Evolutionary conservation across 306 rosid genomes (phyloP).

Genomic region (Pterocarpus santalinus): DNA sequence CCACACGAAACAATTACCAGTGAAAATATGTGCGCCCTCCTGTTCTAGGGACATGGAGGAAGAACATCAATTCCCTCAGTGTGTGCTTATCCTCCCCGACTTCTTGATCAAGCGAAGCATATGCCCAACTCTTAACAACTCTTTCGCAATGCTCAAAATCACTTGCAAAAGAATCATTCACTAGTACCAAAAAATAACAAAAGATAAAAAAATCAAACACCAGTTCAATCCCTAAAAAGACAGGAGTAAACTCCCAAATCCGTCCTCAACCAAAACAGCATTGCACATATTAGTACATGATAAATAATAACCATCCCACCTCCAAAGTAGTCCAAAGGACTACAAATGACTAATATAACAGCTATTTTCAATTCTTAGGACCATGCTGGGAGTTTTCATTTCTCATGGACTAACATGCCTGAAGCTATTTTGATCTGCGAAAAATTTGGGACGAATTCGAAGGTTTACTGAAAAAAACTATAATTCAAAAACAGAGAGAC

Average conservation of each 20-base stretch:
- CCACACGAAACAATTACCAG: slow-evolving; percentile 58
- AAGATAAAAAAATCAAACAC: slow-evolving; percentile 26
- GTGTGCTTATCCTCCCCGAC: slow-evolving; percentile 73
- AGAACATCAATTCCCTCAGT: slow-evolving; percentile 80
- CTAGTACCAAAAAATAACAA: slow-evolving; percentile 50
- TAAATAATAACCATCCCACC: too few species aligned
- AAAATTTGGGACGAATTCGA: too few species aligned
- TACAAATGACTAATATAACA: too few species aligned
- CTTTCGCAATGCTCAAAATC: slow-evolving; percentile 72
- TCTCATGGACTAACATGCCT: too few species aligned
- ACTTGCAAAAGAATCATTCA: slow-evolving; percentile 54
- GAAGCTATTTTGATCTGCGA: too few species aligned
- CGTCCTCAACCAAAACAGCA: too few species aligned
- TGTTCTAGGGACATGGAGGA: slow-evolving; percentile 95
- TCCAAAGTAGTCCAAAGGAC: too few species aligned
- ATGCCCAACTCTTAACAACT: slow-evolving; percentile 81
- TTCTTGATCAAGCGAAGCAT: slow-evolving; percentile 67
- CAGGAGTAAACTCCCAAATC: too few species aligned
- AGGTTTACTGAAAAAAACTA: neutral
- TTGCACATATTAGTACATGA: too few species aligned
- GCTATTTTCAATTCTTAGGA: too few species aligned
- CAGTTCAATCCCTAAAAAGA: neutral
- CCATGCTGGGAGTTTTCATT: too few species aligned
- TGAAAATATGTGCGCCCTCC: slow-evolving; percentile 95
- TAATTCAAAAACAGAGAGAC: too few species aligned